Evolutionary conservation across 495 filamentous ascomycete species (phyloP).

Genomic region (Thermochaetoides thermophila): DNA sequence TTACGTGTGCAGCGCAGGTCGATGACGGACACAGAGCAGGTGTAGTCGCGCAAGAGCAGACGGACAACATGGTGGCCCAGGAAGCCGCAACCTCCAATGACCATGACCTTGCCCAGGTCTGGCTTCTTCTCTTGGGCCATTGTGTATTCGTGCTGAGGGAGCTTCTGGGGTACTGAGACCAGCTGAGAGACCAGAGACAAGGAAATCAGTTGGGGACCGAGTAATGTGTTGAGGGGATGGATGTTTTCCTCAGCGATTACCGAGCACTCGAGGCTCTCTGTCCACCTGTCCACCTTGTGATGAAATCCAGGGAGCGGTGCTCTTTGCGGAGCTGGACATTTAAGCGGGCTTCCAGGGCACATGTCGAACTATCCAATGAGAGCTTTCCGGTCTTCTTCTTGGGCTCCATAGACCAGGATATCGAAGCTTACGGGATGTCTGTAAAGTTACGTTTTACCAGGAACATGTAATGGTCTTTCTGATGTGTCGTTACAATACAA

Average conservation of each 20-base stretch:
- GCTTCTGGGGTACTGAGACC: not conserved
- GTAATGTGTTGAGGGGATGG: not conserved
- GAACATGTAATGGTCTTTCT: too few species aligned
- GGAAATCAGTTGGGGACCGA: not conserved
- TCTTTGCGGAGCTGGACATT: slow-evolving; percentile 1
- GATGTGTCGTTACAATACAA: too few species aligned
- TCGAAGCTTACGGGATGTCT: too few species aligned
- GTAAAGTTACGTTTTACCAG: too few species aligned
- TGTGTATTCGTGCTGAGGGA: slow-evolving; percentile 1
- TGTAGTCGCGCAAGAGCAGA: slow-evolving; percentile 39
- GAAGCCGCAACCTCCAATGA: slow-evolving; percentile 59
- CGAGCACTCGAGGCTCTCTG: too few species aligned
- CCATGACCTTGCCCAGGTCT: slow-evolving; percentile 41
- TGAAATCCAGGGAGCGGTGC: too few species aligned
- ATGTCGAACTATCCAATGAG: too few species aligned
- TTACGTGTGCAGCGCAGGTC: slow-evolving; percentile 70
- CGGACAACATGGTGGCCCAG: slow-evolving; percentile 55
- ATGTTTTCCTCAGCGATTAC: too few species aligned
- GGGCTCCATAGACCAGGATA: too few species aligned
- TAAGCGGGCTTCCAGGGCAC: too few species aligned
- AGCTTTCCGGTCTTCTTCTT: too few species aligned
- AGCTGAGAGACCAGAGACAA: not conserved
- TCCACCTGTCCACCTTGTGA: too few species aligned
- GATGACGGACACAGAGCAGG: slow-evolving; percentile 58
- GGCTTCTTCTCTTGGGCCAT: slow-evolving; percentile 27